These are phyloP conservation scores for Hirsutella minnesotensis DNA, from an alignment of 2,329 filamentous ascomycete species.

Conservation along the genomic window DNA sequence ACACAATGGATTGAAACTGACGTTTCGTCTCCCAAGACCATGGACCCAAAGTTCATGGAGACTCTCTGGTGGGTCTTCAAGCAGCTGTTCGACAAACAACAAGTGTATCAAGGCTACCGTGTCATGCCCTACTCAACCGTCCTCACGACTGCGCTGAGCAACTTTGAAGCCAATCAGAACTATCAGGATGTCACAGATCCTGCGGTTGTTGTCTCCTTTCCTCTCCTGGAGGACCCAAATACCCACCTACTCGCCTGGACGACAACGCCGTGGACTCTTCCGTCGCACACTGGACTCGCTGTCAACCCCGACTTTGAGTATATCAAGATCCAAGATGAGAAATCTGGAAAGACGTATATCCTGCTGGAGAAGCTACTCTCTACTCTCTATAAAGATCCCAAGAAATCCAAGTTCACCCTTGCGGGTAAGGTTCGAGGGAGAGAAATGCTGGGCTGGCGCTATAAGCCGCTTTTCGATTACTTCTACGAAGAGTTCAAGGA, in stretches of 20 bases:
- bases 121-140: conserved; percentile 95
- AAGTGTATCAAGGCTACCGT: conserved; percentile 80
- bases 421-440: conserved; percentile 69
- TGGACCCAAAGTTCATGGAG: conserved; percentile 95
- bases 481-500: conserved; percentile 85
- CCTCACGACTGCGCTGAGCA: conserved; percentile 78
- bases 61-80: conserved; percentile 96
- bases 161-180: conserved; percentile 89
- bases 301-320: conserved; percentile 79
- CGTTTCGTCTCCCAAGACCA: conserved; percentile 46
- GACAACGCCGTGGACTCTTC: conserved; percentile 76
- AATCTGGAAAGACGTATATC: conserved; percentile 72
- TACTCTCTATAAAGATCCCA: conserved; percentile 86
- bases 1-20: background rate
- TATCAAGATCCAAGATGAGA: conserved; percentile 73
- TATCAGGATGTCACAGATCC: conserved; percentile 91
- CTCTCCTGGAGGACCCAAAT: conserved; percentile 63
- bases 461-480: conserved; percentile 81
- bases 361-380: conserved; percentile 70
- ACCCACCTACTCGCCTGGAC: conserved; percentile 79
- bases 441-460: conserved; percentile 80
- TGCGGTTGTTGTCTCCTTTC: conserved; percentile 79
- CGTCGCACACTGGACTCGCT: conserved; percentile 67
- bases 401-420: conserved; percentile 87
- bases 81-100: conserved; percentile 77